phyloP scores from a whole-genome alignment of 2,329 filamentous ascomycete species.

The Coniochaeta sp. region DNA sequence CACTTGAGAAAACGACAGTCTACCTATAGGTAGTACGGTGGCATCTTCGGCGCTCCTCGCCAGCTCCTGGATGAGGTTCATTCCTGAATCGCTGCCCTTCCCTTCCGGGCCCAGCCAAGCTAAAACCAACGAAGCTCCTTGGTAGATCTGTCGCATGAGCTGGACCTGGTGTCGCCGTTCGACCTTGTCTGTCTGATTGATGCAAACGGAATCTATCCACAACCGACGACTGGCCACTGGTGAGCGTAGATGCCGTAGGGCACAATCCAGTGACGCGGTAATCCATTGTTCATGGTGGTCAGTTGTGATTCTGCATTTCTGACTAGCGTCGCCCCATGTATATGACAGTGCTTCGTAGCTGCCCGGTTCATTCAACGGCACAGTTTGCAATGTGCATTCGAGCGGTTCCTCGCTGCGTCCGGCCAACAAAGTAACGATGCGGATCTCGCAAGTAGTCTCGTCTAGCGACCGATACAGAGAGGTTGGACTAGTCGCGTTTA shows the following conservation, averaged over 20 bases:
- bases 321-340: neutral
- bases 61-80: no score
- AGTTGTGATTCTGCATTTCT: neutral
- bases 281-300: neutral
- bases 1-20: no score
- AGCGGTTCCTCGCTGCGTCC: no score
- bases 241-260: neutral
- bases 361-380: no score
- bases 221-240: neutral
- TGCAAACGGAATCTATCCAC: conserved; percentile 3
- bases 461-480: no score
- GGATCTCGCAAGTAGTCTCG: no score
- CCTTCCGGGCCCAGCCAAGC: neutral
- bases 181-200: conserved; percentile 2
- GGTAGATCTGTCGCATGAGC: conserved; percentile 6
- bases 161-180: conserved; percentile 1
- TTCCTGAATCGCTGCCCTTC: no score
- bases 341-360: neutral
- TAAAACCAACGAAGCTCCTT: neutral
- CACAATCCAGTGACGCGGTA: neutral
- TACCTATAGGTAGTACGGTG: no score
- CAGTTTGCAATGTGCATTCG: neutral
- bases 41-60: no score
- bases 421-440: no score
- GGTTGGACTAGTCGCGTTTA: no score